Base-by-base conservation (phyloP, 1,284 basidiomycete species). In the Baeospora myosura region DNA sequence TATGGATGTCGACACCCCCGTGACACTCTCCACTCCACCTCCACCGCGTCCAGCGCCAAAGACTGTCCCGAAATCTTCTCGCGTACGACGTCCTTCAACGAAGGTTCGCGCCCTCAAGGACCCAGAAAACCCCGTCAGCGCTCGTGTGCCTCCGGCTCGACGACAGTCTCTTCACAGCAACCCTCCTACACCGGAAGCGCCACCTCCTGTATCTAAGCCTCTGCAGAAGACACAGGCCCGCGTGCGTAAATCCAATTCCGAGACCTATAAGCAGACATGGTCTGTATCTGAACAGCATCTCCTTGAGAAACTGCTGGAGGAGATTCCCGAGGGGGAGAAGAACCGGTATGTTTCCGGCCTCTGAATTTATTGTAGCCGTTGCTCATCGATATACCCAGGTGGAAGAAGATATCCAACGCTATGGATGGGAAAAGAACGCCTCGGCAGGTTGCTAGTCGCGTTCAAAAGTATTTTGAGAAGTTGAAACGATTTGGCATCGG, bases 401-500 rank as follows among this genome's bases (percentile, higher is more conserved):
- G 82, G 82, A 68, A 77, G 41, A 83, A 85, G 58, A 88, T 88
- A 38, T 88, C 85, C 10, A 65, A 71, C 38, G 85, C 81, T 16
- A 88, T 88, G 86, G 67, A 76, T 43, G 85, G 85, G 1, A 65
- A 66, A 37, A 65, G 85, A 41, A 88, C 85, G 2, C 76, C 86
- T 5, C 65, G 85, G 45, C 86, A 88, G 61, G 86, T 88, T n/a
- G 83, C 85, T 20, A 87, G 82, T 62, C 73, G 86, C 16, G 86
- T 88, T 39, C 86, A 88, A 53, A 88, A 88, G 60, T 88, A 87
- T 60, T 82, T 85, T 56, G 81, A 84, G 55, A 88, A 88, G 64
- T 58, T 88, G 58, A 86, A 81, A 60, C 71, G 74, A 50, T 86
- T 78, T 57, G 85, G 85, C n/a, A 49, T 68, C 20, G 23, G 20